Evolutionary conservation across 805 yeast species (phyloP), one percentile per base, ranked within the genome.

Genomic region (Ogataea saltuana): DNA sequence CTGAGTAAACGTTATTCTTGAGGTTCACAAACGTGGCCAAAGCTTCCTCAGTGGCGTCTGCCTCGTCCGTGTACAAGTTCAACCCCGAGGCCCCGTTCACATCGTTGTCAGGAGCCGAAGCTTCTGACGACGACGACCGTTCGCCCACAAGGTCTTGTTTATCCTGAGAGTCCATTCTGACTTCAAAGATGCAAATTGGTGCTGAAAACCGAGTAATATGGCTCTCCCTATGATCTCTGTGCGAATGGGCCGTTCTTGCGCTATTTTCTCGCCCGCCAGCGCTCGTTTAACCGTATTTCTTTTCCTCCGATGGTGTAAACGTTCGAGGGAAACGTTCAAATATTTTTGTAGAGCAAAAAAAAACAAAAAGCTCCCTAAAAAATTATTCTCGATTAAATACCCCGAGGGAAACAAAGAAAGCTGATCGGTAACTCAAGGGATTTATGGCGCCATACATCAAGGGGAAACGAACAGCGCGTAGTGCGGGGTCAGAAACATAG

Each of bases 11-110:
- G 57, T 90, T 84, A 40, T 75, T 75, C 21, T 65, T 64, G 35
- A 91, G 58, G 47, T 67, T 74, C 4, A 62, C 68, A 61, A 87
- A 91, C 4, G 81, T 72, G 17, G 57, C 41, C 42, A 69, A 56
- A 0, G 96, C 97, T 61, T 87, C 93, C 12, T 69, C 71, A 0
- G 95, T 85, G 53, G 75, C 80, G 60, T 80, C 79, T 10, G 70
- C 76, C 28, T 67, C 70, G 32, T 74, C 69, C 3, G 50, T 39
- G 47, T 64, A 75, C 17, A 74, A 42, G 1, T n/a, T 23, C 7
- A 44, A 16, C 6, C 17, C 26, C 10, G 29, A 13, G 3, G 27
- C 23, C 3, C 23, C 23, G 33, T 25, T 18, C 8, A 35, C 16
- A 3, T 28, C 41, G 8, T 33, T 16, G n/a, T 29, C 41, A 3